Percentiles rank a stretch among this genome's conserved stretches.
Evolutionary conservation across 169 alveolate genomes (phyloP).

Genomic region (Cryptosporidium parvum): DNA sequence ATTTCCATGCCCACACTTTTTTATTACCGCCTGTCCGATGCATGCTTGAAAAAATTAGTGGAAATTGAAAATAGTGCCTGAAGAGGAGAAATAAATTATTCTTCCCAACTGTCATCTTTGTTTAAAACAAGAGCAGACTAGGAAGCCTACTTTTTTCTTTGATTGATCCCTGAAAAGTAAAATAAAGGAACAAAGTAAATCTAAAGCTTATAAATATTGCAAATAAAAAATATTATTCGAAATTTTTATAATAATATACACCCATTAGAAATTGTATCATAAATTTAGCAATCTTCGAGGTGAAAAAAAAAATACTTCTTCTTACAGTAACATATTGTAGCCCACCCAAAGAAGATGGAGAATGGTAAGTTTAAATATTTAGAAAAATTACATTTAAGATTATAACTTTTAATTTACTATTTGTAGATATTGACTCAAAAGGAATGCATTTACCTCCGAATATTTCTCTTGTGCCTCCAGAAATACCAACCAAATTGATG

Average conservation of each 20-base stretch:
- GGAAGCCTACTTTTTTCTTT: not conserved
- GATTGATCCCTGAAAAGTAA: not conserved
- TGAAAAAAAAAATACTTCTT: not conserved
- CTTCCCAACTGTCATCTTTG: not conserved
- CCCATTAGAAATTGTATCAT: not conserved
- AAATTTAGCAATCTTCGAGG: not conserved
- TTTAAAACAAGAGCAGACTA: not conserved
- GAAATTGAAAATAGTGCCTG: not conserved
- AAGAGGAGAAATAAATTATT: not conserved
- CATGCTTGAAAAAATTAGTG: conserved; percentile 52
- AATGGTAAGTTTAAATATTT: not conserved
- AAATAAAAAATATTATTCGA: not conserved
- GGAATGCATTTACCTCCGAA: conserved; percentile 60
- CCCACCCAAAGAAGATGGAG: not conserved
- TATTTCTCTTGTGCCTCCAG: conserved; percentile 73
- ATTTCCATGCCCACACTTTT: conserved; percentile 48
- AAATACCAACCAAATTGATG: conserved; percentile 57
- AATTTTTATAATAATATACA: not conserved
- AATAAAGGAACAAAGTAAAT: not conserved
- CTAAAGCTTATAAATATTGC: not conserved
- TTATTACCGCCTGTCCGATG: conserved; percentile 60
- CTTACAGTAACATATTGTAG: not conserved
- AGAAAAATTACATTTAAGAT: not conserved
- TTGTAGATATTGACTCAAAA: conserved; percentile 38
- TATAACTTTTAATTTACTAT: not conserved